phyloP scores from a whole-genome alignment of 768 basidiomycete genomes.

The Fomitopsis pulvina region DNA sequence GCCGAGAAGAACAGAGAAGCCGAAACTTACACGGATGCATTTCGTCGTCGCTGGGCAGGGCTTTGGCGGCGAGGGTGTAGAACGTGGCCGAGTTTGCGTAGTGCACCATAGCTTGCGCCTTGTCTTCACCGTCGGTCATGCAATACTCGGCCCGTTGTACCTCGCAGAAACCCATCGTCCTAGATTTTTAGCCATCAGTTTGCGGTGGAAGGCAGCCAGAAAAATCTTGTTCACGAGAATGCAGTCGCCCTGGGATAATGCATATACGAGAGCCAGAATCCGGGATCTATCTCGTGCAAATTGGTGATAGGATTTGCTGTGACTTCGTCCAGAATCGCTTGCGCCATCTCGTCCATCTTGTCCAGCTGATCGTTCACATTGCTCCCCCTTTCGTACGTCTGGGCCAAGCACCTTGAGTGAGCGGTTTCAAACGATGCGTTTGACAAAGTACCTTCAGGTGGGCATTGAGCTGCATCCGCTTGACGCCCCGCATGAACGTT shows the following conservation, averaged over 20 bases:
- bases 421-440: too few species aligned
- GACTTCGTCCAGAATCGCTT: background rate
- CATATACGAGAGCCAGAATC: conserved; percentile 1
- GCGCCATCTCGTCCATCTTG: too few species aligned
- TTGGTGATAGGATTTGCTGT: background rate
- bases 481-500: conserved; percentile 35
- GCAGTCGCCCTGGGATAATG: conserved; percentile 5
- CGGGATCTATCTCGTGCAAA: background rate
- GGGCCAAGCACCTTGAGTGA: too few species aligned
- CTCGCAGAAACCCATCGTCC: conserved; percentile 6
- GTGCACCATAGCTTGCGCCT: conserved; percentile 11
- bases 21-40: conserved; percentile 18
- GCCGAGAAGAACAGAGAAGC: background rate
- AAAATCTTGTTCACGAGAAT: background rate
- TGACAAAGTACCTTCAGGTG: conserved; percentile 30
- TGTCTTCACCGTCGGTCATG: conserved; percentile 5
- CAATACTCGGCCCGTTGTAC: background rate
- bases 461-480: conserved; percentile 24
- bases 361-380: too few species aligned
- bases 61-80: conserved; percentile 27
- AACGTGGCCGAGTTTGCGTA: conserved; percentile 20
- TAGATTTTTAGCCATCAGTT: conserved; percentile 1
- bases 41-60: conserved; percentile 35
- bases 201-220: background rate
- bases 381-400: too few species aligned